phyloP scores from a whole-genome alignment of 768 basidiomycete species.

The Amanita muscaria region DNA sequence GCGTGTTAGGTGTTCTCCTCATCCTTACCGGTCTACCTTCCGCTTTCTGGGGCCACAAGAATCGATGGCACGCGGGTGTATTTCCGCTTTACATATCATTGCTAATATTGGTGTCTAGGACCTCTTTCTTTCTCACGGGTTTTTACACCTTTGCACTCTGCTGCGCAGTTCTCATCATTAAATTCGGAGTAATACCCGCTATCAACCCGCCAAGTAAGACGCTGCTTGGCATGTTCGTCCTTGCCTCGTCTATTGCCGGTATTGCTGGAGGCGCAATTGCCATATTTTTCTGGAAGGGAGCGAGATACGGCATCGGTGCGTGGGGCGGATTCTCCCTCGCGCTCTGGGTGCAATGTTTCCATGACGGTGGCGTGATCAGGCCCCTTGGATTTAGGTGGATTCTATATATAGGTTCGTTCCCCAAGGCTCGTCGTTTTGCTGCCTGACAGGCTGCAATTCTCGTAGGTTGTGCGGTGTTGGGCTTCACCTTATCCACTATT shows the following conservation, averaged over 20 bases:
- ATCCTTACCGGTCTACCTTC: slow-evolving; percentile 86
- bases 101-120: slow-evolving; percentile 49
- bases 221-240: slow-evolving; percentile 83
- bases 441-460: slow-evolving; percentile 10
- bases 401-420: slow-evolving; percentile 64
- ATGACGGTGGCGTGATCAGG: slow-evolving; percentile 70
- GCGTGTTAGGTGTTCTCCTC: slow-evolving; percentile 78
- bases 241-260: slow-evolving; percentile 73
- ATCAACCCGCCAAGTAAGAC: slow-evolving; percentile 73
- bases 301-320: slow-evolving; percentile 74
- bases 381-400: slow-evolving; percentile 82
- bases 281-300: slow-evolving; percentile 89
- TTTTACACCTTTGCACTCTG: slow-evolving; percentile 85
- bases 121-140: slow-evolving; percentile 88
- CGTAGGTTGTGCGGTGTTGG: slow-evolving; percentile 61
- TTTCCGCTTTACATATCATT: slow-evolving; percentile 12
- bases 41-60: slow-evolving; percentile 91
- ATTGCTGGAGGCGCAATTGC: slow-evolving; percentile 76
- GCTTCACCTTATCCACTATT: slow-evolving; percentile 79
- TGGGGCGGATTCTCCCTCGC: slow-evolving; percentile 85
- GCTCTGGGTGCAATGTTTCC: slow-evolving; percentile 83
- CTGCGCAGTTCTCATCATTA: slow-evolving; percentile 80
- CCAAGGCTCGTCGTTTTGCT: slow-evolving; percentile 9
- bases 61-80: slow-evolving; percentile 63
- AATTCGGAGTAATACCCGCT: slow-evolving; percentile 79